These are phyloP conservation scores for Cyclanthera cordifolia DNA, from an alignment of 306 rosid genomes.

Conservation along the genomic window DNA sequence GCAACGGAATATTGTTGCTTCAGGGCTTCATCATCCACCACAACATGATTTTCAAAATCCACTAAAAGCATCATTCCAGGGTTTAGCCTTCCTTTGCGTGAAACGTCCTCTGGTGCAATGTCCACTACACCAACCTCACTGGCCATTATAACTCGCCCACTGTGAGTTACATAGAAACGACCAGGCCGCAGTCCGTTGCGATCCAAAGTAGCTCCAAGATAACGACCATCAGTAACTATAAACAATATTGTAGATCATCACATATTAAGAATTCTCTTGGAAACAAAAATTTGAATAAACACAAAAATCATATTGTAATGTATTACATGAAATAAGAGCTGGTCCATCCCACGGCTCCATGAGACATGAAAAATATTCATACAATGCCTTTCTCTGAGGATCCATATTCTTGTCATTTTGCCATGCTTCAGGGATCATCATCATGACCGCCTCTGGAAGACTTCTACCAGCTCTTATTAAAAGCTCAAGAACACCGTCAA, in stretches of 20 bases:
- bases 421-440: conserved; percentile 99
- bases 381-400: conserved; percentile 59
- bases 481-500: conserved; percentile 94
- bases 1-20: conserved; percentile 82
- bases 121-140: conserved; percentile 99
- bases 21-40: conserved; percentile 89
- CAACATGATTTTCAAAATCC: conserved; percentile 83
- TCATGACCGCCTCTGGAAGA: conserved; percentile 98
- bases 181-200: conserved; percentile 96
- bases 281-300: background rate
- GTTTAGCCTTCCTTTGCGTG: conserved; percentile 85
- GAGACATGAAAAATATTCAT: conserved; percentile 85
- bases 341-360: conserved; percentile 99
- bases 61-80: conserved; percentile 99
- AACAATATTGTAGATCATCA: conserved; percentile 4
- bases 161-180: conserved; percentile 89
- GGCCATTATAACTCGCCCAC: conserved; percentile 94
- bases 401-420: conserved; percentile 97
- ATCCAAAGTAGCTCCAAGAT: conserved; percentile 97
- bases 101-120: conserved; percentile 77
- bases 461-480: conserved; percentile 84
- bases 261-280: no score
- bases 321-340: conserved; percentile 89
- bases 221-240: conserved; percentile 95
- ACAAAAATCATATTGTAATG: background rate